Evolutionary conservation across 2,329 filamentous ascomycete species (phyloP).

Genomic region (Zasmidium angulare): DNA sequence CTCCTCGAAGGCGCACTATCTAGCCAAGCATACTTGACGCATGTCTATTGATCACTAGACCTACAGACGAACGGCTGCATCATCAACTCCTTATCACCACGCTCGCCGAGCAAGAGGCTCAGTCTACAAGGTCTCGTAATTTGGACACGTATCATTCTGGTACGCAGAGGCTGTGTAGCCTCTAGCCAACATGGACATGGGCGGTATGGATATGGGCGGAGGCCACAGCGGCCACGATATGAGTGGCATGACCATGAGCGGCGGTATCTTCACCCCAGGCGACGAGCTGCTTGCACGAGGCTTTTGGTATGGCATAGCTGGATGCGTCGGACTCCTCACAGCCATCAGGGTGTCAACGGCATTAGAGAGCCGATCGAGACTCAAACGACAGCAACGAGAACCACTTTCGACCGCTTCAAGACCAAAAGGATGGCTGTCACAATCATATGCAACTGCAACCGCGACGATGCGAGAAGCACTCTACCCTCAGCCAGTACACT

Average conservation of each 20-base stretch:
- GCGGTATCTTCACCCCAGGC: conserved; percentile 24
- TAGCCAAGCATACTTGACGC: no score
- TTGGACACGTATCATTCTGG: no score
- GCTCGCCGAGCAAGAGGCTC: no score
- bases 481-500: conserved; percentile 32
- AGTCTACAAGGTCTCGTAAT: no score
- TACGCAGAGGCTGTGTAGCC: neutral
- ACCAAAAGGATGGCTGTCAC: conserved; percentile 23
- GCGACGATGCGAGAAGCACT: conserved; percentile 28
- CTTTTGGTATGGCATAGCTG: conserved; percentile 33
- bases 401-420: conserved; percentile 23
- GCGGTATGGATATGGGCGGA: conserved; percentile 16
- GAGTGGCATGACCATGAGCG: conserved; percentile 32
- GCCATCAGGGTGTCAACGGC: conserved; percentile 15
- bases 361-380: conserved; percentile 18
- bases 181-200: conserved; percentile 18
- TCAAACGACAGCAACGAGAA: conserved; percentile 10
- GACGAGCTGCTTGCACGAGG: conserved; percentile 28
- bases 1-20: no score
- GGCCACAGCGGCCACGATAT: conserved; percentile 21
- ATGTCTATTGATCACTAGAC: no score
- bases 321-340: conserved; percentile 26
- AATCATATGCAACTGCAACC: conserved; percentile 29
- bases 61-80: no score
- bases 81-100: no score